Base-by-base conservation (phyloP, 768 basidiomycete genomes). In the Fistulinella prunicolor region DNA sequence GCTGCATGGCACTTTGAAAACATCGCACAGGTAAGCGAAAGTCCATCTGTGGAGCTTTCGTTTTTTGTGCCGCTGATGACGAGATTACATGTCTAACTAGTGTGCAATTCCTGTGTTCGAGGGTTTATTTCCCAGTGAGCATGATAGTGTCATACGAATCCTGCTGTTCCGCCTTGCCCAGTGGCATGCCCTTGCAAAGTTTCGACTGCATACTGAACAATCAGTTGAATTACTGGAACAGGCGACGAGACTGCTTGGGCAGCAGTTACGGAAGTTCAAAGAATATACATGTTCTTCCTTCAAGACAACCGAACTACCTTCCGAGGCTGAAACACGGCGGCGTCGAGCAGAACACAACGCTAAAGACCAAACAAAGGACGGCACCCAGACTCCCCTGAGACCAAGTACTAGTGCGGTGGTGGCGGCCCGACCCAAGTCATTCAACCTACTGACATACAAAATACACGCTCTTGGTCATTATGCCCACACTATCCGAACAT, bases 51-150 rank as follows among this genome's bases (percentile, higher is more conserved):
- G 12, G 26, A 19, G 1, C 14, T 48, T 19, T n/a, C n/a, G n/a
- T n/a, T n/a, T n/a, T n/a, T n/a, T n/a, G n/a, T n/a, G n/a, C n/a
- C n/a, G 32, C n/a, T 38, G 12, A 19, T 9, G 12, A 4, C 19
- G 6, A 6, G 14, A 2, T 17, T 14, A n/a, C n/a, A n/a, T n/a
- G n/a, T n/a, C n/a, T n/a, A n/a, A 40, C 16, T 30, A 72, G 71
- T 69, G 70, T 44, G 57, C 66, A 1, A 54, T 73, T 1, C 72
- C 72, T 0, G 68, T 56, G 4, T 72, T 74, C 36, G 70, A 75
- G 7, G 70, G 66, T 7, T 62, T 77, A 0, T 58, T 74, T 6
- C 60, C 59, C 4, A 43, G 54, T 6, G 46, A 37, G 2, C 56
- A 70, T 24, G 52, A 71, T 17, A 17, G 28, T 0, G 40, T 53